Evolutionary conservation across 306 rosid genomes (phyloP).

Genomic region (Acmispon strigosus): DNA sequence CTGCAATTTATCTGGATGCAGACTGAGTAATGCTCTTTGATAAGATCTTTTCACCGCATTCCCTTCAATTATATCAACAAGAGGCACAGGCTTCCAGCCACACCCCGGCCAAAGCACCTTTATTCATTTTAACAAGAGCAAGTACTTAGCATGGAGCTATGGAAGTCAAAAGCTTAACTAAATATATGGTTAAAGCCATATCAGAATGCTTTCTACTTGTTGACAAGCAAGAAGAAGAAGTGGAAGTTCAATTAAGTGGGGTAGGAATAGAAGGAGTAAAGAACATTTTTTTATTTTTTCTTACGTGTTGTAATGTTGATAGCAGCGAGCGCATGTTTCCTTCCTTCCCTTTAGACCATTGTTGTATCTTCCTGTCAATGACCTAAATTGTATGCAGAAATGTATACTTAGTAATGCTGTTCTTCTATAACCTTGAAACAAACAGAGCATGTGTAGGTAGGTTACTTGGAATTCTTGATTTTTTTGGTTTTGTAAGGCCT

Average conservation of each 20-base stretch:
- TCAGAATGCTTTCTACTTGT: slow-evolving; percentile 12
- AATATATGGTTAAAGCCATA: slow-evolving; percentile 4
- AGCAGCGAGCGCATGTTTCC: slow-evolving; percentile 88
- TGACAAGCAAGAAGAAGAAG: background rate
- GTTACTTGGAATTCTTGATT: slow-evolving; percentile 60
- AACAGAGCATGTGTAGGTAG: background rate
- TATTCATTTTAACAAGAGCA: slow-evolving; percentile 13
- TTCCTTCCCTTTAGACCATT: slow-evolving; percentile 91
- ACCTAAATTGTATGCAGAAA: slow-evolving; percentile 41
- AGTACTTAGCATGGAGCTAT: background rate
- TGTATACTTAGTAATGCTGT: background rate
- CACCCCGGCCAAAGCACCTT: slow-evolving; percentile 92
- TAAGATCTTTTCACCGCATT: slow-evolving; percentile 86
- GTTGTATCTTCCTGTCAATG: slow-evolving; percentile 63
- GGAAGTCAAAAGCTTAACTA: background rate
- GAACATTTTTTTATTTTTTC: slow-evolving; percentile 11
- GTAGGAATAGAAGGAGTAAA: background rate
- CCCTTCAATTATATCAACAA: slow-evolving; percentile 88
- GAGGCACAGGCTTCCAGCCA: slow-evolving; percentile 94
- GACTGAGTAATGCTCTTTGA: slow-evolving; percentile 83
- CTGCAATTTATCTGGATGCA: slow-evolving; percentile 97
- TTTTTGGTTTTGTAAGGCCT: slow-evolving; percentile 20
- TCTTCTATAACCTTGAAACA: background rate
- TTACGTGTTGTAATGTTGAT: slow-evolving; percentile 82
- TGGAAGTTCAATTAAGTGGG: background rate